Percentiles rank a stretch among this genome's conserved stretches.
These are phyloP conservation scores for Smittium mucronatum DNA, from an alignment of 371 early-diverging fungal species.

Conservation along the genomic window DNA sequence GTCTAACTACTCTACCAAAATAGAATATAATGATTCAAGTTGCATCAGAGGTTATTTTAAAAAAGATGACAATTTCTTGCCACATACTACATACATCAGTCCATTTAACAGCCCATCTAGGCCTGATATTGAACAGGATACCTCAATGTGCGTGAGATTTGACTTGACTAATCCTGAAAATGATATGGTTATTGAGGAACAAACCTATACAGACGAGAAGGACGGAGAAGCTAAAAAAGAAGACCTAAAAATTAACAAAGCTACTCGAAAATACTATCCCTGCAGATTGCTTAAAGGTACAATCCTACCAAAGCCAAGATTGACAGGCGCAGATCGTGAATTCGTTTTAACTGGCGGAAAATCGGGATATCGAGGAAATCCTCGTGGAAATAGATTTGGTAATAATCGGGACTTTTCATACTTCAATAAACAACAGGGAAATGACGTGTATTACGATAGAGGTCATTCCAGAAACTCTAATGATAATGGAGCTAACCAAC, in stretches of 20 bases:
- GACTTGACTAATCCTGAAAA: background rate
- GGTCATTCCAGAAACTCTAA: constrained; percentile 26
- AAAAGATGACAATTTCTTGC: constrained; percentile 21
- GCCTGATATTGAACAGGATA: constrained; percentile 23
- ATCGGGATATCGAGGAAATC: constrained; percentile 19
- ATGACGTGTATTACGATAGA: constrained; percentile 28
- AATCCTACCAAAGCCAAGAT: constrained; percentile 16
- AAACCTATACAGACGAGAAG: background rate
- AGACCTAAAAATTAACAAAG: constrained; percentile 13
- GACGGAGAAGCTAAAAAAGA: background rate
- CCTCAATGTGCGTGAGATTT: constrained; percentile 21
- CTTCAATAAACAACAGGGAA: constrained; percentile 32
- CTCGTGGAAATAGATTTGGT: constrained; percentile 17
- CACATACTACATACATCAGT: constrained; percentile 23
- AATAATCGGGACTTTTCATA: constrained; percentile 29
- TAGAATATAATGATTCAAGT: constrained; percentile 18
- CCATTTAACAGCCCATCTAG: constrained; percentile 17
- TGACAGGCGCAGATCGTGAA: constrained; percentile 21
- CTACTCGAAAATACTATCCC: constrained; percentile 15
- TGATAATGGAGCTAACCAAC: constrained; percentile 20
- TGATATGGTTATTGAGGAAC: background rate
- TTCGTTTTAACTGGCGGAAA: constrained; percentile 28
- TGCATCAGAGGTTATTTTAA: constrained; percentile 20
- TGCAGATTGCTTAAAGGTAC: constrained; percentile 25
- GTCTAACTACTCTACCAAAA: constrained; percentile 4